Evolutionary conservation across 495 filamentous ascomycete genomes (phyloP), one percentile per base, ranked within the genome.

Genomic region (Neurospora tetrasperma): DNA sequence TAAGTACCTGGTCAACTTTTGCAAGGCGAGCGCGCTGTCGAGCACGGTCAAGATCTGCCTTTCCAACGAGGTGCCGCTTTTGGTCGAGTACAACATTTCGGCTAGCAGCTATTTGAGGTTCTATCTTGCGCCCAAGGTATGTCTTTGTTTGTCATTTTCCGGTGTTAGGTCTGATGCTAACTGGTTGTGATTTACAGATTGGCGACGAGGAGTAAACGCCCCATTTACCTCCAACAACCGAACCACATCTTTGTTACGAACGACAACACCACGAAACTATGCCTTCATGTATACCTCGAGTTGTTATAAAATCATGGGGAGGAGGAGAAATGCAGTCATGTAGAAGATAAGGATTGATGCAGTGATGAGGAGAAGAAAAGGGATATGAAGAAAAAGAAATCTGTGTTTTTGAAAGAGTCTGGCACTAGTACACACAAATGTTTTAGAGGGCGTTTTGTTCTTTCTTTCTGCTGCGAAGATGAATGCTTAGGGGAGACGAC

Each of bases 1-100:
- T 76, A 99, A 99, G 84, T 99, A 99, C 85, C 90, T 99, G 6
- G 93, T 96, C 88, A 97, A 97, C 88, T 99, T 99, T 87, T 98
- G 96, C 90, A 99, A 99, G 87, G 96, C 96, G 44, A 91, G 91
- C 79, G 89, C 90, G 71, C 85, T 99, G 71, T 96, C 94, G 71
- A 83, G 79, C 79, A 87, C 88, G 70, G 96, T 99, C 78, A 94
- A 91, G 81, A 89, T 99, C 76, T 94, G 92, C 83, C 87, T 99
- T 69, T 97, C 94, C 69, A 94, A 93, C 81, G 96, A 99, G 84
- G 94, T 99, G 54, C 96, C 96, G 31, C 89, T 99, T 76, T 85
- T 98, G 71, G 96, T 99, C 27, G 95, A 98, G 84, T 99, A 98
- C 78, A 86, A 83, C 69, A 85, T 98, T 73, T 83, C 85, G 48